phyloP scores from a whole-genome alignment of 23 red algal genomes.

The Gracilaria caudata region DNA sequence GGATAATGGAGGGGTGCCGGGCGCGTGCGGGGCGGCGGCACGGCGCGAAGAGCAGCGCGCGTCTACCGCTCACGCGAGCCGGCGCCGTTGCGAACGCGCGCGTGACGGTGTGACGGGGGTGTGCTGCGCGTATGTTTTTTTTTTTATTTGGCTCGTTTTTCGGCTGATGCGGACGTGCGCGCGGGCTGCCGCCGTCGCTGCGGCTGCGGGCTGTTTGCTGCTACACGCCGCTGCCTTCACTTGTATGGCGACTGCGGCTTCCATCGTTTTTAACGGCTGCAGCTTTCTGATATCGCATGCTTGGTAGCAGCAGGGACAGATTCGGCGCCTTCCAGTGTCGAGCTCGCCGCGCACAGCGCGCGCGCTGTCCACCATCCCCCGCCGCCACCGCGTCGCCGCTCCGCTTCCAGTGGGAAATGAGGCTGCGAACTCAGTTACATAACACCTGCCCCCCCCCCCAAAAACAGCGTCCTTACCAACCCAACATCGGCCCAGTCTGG shows the following conservation, averaged over 20 bases:
- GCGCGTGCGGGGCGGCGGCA: background rate
- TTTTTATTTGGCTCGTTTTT: too few relatives aligned
- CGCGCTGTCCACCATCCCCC: too few relatives aligned
- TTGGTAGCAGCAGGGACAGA: conserved; percentile 11
- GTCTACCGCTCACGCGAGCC: background rate
- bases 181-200: background rate
- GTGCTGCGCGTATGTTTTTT: background rate
- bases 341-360: too few relatives aligned
- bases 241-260: background rate
- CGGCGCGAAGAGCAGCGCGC: conserved; percentile 1
- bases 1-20: too few relatives aligned
- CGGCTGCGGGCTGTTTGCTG: background rate
- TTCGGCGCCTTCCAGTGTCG: background rate
- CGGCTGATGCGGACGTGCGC: background rate
- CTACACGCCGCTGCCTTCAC: background rate
- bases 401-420: too few relatives aligned
- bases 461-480: too few relatives aligned
- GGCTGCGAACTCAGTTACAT: too few relatives aligned
- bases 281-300: background rate
- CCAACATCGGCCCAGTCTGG: too few relatives aligned
- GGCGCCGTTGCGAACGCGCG: background rate
- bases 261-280: background rate
- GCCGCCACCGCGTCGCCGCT: too few relatives aligned
- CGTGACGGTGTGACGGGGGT: background rate
- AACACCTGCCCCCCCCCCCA: too few relatives aligned